Evolutionary conservation across 306 rosid species (phyloP), one percentile per base, ranked within the genome.

Genomic region (Begonia peltatifolia): DNA sequence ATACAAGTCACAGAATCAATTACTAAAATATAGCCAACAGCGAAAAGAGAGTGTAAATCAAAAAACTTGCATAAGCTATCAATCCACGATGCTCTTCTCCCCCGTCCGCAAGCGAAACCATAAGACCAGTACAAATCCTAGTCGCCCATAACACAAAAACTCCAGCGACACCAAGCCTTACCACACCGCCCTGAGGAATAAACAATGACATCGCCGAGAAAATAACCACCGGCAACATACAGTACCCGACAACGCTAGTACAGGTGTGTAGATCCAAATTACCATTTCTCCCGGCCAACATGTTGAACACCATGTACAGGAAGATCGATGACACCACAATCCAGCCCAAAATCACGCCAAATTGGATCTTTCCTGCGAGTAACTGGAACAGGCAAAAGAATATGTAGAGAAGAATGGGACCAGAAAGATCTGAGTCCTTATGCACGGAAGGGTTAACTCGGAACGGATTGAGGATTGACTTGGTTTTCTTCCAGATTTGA

Each of bases 261-360:
- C 99, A 92, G 11, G 94, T 87, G 60, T 92, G 99, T 11, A 92
- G 80, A 50, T 92, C 80, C 38, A 92, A 75, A 56, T 87, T 86
- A 8, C 99, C 96, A 20, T 82, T 63, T 51, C 96, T 73, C 18
- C 99, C 96, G 3, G 94, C 99, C 46, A 92, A 59, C 96, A 92
- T 92, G 74, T 92, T 86, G 75, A 81, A 92, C 43, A 92, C 99
- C 11, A 75, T 80, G 64, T 92, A 92, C n/a, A 92, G 66, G 56
- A 92, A 92, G 49, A 83, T 75, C 8, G 96, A 92, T 0, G 93
- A 79, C 10, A 87, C 99, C 16, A 86, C 96, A 71, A 92, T 86
- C 99, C 96, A 92, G 49, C 96, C 96, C 38, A 92, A 61, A 6
- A 92, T 92, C 12, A 92, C 96, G 41, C 99, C 99, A 42, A 92